Base-by-base conservation (phyloP, 2,329 filamentous ascomycete species). In the Fusarium heterosporum region DNA sequence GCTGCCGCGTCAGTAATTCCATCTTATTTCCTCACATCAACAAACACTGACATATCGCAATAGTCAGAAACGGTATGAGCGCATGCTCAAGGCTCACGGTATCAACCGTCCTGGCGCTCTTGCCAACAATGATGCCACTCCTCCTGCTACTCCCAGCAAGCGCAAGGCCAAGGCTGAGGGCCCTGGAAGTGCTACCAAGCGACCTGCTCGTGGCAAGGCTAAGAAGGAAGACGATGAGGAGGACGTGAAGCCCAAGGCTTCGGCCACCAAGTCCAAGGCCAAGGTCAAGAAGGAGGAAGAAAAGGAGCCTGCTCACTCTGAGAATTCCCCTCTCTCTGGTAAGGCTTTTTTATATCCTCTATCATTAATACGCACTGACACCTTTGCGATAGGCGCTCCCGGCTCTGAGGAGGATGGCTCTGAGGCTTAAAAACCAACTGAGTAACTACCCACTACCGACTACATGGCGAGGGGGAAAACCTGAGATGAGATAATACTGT, bases 11-110 rank as follows among this genome's bases (percentile, higher is more conserved):
- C 84, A 83, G 89, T 85, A 17, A 26, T 40, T 25, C 8, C 7
- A 3, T 42, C 14, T 14, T 17, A 19, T 29, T 28, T 26, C 7
- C 14, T 3, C 10, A 12, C 10, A 14, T 22, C 22, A 26, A 3
- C 34, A 40, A 32, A 45, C 42, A 34, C 40, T 56, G 28, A 58
- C 45, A 19, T 47, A 25, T 36, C 30, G 8, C 17, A 56, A 61
- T 71, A 91, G 89, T 2, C 85, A 88, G 64, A 91, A 91, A 77
- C 81, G 89, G 69, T 91, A 89, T 71, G 87, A 90, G 76, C 85
- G 89, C 30, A 82, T 92, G 73, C 81, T 90, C 78, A 89, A 89
- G 74, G 78, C 83, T 10, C 80, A 89, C 66, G 82, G 81, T 26
- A 84, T 89, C 47, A 69, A 30, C 46, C 69, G 69, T 39, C 66